Evolutionary conservation across 1,284 basidiomycete genomes (phyloP), one percentile per base, ranked within the genome.

Genomic region (Mycena sp.): DNA sequence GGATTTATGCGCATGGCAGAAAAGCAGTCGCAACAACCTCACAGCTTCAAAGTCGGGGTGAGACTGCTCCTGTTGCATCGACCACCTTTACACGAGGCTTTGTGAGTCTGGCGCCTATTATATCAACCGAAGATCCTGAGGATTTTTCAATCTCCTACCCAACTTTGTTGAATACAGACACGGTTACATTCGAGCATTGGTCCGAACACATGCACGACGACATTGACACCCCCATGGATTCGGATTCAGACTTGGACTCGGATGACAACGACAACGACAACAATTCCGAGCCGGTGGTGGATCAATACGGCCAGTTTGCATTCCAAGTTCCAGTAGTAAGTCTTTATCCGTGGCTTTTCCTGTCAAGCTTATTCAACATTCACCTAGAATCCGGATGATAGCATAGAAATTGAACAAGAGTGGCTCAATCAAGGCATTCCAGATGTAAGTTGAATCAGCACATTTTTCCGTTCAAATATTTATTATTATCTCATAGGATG

Each of bases 1-100:
- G 59, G 54, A 62, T 65, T 17, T 52, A 32, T 25, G 26, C 40
- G 17, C 63, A 61, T 52, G 64, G 55, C 5, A 23, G 26, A 6
- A 14, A 46, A 16, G 49, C 48, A 14, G 60, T 65, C 26, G 59
- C 58, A 16, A 29, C 54, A 6, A 62, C 59, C 2, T 62, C 59
- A 16, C 64, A 65, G 23, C 55, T 65, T 14, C 54, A 48, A 7
- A 51, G 59, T n/a, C 52, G 55, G 2, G 30, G 58, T 12, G 30
- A 25, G 11, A 53, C 10, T 17, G 30, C 54, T 44, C 48, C 61
- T 5, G 4, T 35, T 26, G 28, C 54, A 23, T 23, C 48, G 11
- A 6, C 16, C 9, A 7, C 44, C 21, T 10, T 57, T 6, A 11
- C 21, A 5, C 49, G 25, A 16, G 45, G 23, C 1, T 52, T 58